Percentiles rank a stretch among this genome's conserved stretches.
Evolutionary conservation across 345 rosid species (phyloP).

Genomic region (Eucalyptus cloeziana): DNA sequence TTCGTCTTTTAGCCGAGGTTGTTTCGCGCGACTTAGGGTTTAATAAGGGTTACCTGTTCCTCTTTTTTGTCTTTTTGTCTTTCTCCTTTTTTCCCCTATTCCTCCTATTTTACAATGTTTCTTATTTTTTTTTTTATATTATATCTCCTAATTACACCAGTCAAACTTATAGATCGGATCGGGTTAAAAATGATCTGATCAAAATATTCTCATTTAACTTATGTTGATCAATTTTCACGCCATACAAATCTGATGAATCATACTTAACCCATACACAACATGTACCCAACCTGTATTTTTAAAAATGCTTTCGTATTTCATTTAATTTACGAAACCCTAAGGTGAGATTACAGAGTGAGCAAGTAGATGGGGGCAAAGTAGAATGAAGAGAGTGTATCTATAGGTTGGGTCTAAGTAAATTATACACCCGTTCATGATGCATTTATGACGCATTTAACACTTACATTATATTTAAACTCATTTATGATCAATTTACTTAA

Average conservation of each 20-base stretch:
- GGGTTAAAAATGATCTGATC: fast-evolving
- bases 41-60: neutral
- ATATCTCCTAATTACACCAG: fast-evolving
- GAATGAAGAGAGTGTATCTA: fast-evolving
- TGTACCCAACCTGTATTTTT: too few species aligned
- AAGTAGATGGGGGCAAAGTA: fast-evolving
- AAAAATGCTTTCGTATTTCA: too few species aligned
- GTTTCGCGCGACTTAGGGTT: neutral
- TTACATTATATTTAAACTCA: too few species aligned
- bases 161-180: fast-evolving
- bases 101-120: neutral
- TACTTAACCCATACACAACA: fast-evolving
- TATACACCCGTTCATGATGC: fast-evolving
- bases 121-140: neutral
- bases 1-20: neutral
- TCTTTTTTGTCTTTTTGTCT: neutral
- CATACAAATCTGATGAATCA: too few species aligned
- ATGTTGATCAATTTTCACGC: too few species aligned
- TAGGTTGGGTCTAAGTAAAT: fast-evolving
- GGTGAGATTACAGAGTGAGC: fast-evolving
- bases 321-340: fast-evolving
- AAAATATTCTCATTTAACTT: too few species aligned
- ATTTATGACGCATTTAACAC: neutral
- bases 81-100: neutral
- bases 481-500: neutral